Evolutionary conservation across 345 rosid genomes (phyloP).

Genomic region (Microcos paniculata): DNA sequence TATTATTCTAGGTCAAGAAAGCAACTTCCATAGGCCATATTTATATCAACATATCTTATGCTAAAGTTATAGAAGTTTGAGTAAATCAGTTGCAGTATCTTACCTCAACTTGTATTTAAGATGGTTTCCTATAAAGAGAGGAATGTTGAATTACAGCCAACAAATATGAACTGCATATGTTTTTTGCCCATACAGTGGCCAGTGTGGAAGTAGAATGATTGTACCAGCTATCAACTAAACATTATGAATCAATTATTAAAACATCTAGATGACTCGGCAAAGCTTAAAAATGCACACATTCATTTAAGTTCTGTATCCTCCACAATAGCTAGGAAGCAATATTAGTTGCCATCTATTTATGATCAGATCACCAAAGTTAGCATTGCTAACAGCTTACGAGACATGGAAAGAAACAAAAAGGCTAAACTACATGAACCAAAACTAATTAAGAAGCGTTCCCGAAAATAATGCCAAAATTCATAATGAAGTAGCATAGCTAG

Average conservation of each 20-base stretch:
- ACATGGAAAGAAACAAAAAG: not conserved
- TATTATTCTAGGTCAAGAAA: conserved; percentile 7
- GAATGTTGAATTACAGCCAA: not conserved
- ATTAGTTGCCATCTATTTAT: not conserved
- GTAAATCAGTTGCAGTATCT: not conserved
- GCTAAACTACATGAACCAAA: not conserved
- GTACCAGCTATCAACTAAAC: not conserved
- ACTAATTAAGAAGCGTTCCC: not conserved
- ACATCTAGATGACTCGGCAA: not conserved
- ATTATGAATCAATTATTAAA: not conserved
- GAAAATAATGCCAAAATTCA: not conserved
- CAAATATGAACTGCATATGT: not conserved
- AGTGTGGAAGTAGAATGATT: conserved; percentile 6
- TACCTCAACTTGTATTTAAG: not conserved
- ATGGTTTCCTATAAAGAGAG: not conserved
- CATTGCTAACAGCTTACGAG: not conserved
- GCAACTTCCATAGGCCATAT: conserved; percentile 8
- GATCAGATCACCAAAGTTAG: not conserved
- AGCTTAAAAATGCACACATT: not conserved
- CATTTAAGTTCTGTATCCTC: not conserved
- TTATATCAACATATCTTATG: not conserved
- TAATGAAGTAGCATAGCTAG: conserved; percentile 6
- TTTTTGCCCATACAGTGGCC: not conserved
- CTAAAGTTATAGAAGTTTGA: conserved; percentile 1
- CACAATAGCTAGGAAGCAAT: not conserved